Percentiles rank a stretch among this genome's conserved stretches.
Conservation (phyloP, 2,329 filamentous ascomycete genomes). For the Colletotrichum melonis region DNA sequence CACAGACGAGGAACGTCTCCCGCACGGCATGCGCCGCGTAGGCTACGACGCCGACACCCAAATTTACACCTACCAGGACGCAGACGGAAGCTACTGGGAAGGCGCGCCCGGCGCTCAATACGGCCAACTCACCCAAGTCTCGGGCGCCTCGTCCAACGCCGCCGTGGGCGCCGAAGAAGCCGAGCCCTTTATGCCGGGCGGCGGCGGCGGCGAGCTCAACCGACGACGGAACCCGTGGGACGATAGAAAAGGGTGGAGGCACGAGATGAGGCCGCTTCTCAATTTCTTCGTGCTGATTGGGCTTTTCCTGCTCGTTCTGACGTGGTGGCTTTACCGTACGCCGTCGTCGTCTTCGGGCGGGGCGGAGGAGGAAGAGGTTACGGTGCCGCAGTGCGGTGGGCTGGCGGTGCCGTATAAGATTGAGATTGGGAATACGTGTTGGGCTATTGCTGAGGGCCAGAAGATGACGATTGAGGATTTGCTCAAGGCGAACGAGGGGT, state of each 20-base stretch:
- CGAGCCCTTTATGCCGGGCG: slow-evolving; percentile 45
- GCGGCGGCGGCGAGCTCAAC: neutral
- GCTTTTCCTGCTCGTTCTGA: slow-evolving; percentile 60
- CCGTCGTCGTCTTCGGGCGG: slow-evolving; percentile 22
- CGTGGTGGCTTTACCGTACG: slow-evolving; percentile 57
- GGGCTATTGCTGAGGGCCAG: slow-evolving; percentile 58
- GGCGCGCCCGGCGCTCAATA: slow-evolving; percentile 61
- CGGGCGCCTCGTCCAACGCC: slow-evolving; percentile 40
- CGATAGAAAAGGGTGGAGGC: slow-evolving; percentile 58
- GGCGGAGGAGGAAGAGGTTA: slow-evolving; percentile 32
- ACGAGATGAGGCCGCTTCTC: slow-evolving; percentile 65
- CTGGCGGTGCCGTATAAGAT: slow-evolving; percentile 50
- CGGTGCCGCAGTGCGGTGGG: slow-evolving; percentile 21
- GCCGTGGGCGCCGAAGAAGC: slow-evolving; percentile 27
- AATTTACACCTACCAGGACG: slow-evolving; percentile 63
- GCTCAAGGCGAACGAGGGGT: slow-evolving; percentile 53
- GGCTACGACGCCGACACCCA: slow-evolving; percentile 68
- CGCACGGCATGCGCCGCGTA: slow-evolving; percentile 64
- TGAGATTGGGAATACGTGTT: slow-evolving; percentile 62
- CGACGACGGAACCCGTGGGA: slow-evolving; percentile 15
- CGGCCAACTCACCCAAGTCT: slow-evolving; percentile 57
- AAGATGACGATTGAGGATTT: slow-evolving; percentile 58
- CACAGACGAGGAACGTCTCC: slow-evolving; percentile 63
- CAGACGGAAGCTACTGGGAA: slow-evolving; percentile 61
- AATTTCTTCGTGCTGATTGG: slow-evolving; percentile 68